These are phyloP conservation scores for Fusarium mangiferae DNA, from an alignment of 2,329 filamentous ascomycete species.

Conservation along the genomic window DNA sequence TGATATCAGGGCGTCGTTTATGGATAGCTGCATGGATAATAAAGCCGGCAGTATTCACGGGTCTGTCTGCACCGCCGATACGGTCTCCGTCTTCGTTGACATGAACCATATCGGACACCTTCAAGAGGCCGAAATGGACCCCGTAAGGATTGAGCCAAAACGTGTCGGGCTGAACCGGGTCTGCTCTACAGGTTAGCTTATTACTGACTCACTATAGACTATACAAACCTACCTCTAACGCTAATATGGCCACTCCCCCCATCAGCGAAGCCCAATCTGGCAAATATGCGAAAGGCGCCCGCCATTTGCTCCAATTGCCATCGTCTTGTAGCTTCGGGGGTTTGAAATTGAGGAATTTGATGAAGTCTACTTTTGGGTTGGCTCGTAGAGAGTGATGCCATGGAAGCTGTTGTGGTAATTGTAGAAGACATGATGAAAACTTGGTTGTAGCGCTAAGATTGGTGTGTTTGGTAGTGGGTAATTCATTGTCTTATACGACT, in stretches of 20 bases:
- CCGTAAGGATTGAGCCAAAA: neutral
- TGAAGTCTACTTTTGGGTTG: slow-evolving; percentile 6
- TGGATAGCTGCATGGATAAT: neutral
- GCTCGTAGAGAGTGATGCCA: neutral
- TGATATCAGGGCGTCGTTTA: neutral
- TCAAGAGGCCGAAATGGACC: neutral
- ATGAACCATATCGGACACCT: neutral
- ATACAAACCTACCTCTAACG: neutral
- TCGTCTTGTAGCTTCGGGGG: neutral
- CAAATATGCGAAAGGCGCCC: neutral
- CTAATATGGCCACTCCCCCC: neutral
- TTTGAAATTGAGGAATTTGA: slow-evolving; percentile 8
- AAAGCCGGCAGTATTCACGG: neutral
- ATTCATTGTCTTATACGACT: neutral
- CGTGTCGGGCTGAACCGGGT: neutral
- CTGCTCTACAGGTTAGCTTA: neutral
- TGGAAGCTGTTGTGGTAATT: neutral
- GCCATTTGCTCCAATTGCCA: neutral
- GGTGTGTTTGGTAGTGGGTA: neutral
- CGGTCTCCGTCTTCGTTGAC: neutral
- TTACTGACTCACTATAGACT: rapidly evolving
- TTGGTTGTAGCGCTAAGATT: neutral
- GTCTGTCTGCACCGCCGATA: neutral
- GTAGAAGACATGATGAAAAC: neutral
- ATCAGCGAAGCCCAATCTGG: neutral